Conservation (phyloP, 2,329 filamentous ascomycete genomes). For the Aspergillus sclerotialis region DNA sequence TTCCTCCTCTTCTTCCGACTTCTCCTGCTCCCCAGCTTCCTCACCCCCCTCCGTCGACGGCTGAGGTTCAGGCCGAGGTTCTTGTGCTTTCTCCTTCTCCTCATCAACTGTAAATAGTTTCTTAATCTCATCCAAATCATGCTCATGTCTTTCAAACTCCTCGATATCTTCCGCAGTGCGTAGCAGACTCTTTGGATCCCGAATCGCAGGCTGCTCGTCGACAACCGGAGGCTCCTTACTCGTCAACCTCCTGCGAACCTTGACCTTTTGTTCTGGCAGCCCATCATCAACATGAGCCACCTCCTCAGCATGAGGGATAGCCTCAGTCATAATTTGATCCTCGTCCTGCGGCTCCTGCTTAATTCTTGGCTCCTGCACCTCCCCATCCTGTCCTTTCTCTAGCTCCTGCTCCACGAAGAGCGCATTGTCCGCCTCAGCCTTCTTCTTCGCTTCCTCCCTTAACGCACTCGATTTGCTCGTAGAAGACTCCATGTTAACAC, state of each 20-base stretch:
- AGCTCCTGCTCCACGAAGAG: conserved; percentile 28
- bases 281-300: conserved; percentile 22
- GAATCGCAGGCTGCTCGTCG: conserved; percentile 11
- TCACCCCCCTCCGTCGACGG: conserved; percentile 8
- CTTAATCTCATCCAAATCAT: conserved; percentile 34
- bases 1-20: conserved; percentile 17
- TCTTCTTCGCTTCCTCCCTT: conserved; percentile 27
- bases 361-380: conserved; percentile 7
- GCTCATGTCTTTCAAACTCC: conserved; percentile 34
- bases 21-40: conserved; percentile 14
- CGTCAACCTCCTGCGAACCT: conserved; percentile 26
- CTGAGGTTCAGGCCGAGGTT: conserved; percentile 3
- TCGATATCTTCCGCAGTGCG: conserved; percentile 36
- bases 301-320: conserved; percentile 21
- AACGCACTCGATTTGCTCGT: conserved; percentile 38
- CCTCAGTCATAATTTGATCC: conserved; percentile 29
- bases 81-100: conserved; percentile 12
- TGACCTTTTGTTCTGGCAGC: conserved; percentile 27
- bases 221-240: conserved; percentile 11
- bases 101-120: conserved; percentile 26
- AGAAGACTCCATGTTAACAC: conserved; percentile 49
- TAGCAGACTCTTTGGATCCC: conserved; percentile 28
- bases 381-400: conserved; percentile 8
- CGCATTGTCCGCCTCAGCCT: conserved; percentile 24
- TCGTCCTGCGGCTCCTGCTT: conserved; percentile 35